phyloP scores from a whole-genome alignment of 2,329 filamentous ascomycete genomes.

The Boeremia lycopersici region DNA sequence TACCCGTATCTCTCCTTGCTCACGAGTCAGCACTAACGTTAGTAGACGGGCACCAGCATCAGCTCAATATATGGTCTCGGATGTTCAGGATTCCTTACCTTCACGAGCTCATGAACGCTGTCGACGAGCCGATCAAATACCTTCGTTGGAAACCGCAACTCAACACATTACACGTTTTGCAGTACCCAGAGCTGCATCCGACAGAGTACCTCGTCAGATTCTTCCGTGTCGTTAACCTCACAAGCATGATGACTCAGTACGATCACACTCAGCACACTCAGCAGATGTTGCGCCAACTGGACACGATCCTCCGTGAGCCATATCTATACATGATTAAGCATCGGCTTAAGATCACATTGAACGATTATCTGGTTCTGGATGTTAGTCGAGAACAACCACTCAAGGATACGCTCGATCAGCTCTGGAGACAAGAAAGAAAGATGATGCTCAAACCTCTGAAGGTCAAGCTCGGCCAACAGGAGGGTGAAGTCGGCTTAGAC shows the following conservation, averaged over 20 bases:
- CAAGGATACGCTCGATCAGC: conserved; percentile 71
- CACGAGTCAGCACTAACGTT: conserved; percentile 18
- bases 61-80: conserved; percentile 59
- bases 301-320: conserved; percentile 29
- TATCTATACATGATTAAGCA: conserved; percentile 35
- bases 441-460: conserved; percentile 87
- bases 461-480: conserved; percentile 77
- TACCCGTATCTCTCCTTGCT: not conserved
- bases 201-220: conserved; percentile 75
- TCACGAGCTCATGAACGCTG: conserved; percentile 74
- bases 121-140: conserved; percentile 70
- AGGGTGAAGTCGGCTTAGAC: conserved; percentile 89
- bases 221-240: conserved; percentile 87
- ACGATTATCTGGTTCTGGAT: conserved; percentile 52
- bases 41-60: conserved; percentile 27
- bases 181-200: conserved; percentile 81
- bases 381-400: conserved; percentile 52
- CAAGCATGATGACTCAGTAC: conserved; percentile 80
- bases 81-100: conserved; percentile 79
- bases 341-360: conserved; percentile 43
- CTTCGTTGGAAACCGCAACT: conserved; percentile 70
- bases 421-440: conserved; percentile 83
- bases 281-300: conserved; percentile 36
- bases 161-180: conserved; percentile 74
- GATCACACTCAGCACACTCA: conserved; percentile 54